Evolutionary conservation across 2,329 filamentous ascomycete genomes (phyloP).

Genomic region (Boeremia lycopersici): DNA sequence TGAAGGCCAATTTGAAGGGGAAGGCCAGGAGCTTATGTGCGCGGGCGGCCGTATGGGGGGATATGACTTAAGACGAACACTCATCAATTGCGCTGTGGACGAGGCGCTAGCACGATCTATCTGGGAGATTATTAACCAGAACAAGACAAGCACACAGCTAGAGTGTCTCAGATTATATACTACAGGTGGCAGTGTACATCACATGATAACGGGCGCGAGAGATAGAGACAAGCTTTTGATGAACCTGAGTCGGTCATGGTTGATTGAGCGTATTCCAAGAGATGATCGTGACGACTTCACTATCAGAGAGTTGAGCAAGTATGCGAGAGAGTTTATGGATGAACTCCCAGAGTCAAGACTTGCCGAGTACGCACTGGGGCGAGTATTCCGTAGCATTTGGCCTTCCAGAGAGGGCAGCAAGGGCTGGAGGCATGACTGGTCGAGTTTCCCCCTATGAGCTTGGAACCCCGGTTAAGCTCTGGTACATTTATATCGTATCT

Average conservation of each 20-base stretch:
- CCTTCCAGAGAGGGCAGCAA: conserved; percentile 19
- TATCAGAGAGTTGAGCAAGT: conserved; percentile 23
- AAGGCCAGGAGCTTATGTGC: conserved; percentile 18
- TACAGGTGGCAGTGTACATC: conserved; percentile 15
- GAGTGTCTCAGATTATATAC: conserved; percentile 29
- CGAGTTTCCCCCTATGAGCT: conserved; percentile 25
- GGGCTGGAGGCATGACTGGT: conserved; percentile 24
- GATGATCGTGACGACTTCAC: conserved; percentile 21
- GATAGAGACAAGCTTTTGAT: no score
- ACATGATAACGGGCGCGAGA: no score
- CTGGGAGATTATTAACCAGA: conserved; percentile 20
- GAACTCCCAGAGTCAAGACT: neutral
- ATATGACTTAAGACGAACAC: conserved; percentile 19
- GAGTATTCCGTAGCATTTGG: conserved; percentile 23
- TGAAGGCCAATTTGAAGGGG: neutral
- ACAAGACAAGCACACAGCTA: conserved; percentile 24
- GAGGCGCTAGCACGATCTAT: conserved; percentile 28
- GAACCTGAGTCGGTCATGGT: conserved; percentile 28
- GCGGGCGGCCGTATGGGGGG: no score
- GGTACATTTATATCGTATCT: no score
- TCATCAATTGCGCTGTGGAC: conserved; percentile 30
- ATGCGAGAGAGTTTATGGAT: conserved; percentile 9
- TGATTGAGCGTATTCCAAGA: conserved; percentile 23
- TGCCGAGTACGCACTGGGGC: neutral
- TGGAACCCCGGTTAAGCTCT: conserved; percentile 1